These are phyloP conservation scores for Peniophora sp. DNA, from an alignment of 1,284 basidiomycete genomes.

Conservation along the genomic window DNA sequence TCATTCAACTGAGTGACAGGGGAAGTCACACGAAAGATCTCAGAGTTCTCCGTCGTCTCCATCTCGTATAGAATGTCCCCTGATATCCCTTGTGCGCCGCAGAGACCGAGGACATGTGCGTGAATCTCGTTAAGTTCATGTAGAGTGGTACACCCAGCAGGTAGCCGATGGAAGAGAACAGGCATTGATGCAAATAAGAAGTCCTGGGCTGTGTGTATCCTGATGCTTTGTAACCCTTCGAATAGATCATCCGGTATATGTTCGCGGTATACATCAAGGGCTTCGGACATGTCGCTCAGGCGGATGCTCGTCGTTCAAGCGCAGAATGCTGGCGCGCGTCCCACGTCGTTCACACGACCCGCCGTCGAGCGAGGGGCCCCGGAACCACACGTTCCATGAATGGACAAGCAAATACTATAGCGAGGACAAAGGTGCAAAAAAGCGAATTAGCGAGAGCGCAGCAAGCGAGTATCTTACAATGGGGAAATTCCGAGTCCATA, in stretches of 20 bases:
- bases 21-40: slow-evolving; percentile 11
- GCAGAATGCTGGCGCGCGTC: too few species aligned
- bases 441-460: not conserved
- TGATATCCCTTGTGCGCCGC: slow-evolving; percentile 33
- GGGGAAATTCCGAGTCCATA: too few species aligned
- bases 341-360: too few species aligned
- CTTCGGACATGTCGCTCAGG: not conserved
- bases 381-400: too few species aligned
- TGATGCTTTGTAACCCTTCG: slow-evolving; percentile 26
- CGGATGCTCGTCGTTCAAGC: too few species aligned
- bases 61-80: slow-evolving; percentile 31
- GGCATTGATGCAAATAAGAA: slow-evolving; percentile 43
- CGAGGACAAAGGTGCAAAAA: not conserved
- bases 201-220: slow-evolving; percentile 50
- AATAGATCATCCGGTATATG: slow-evolving; percentile 22
- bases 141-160: slow-evolving; percentile 37
- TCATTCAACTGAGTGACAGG: slow-evolving; percentile 28
- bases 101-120: slow-evolving; percentile 27
- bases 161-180: slow-evolving; percentile 42
- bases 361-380: too few species aligned
- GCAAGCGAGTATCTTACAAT: not conserved
- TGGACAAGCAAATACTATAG: slow-evolving; percentile 2
- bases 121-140: slow-evolving; percentile 31
- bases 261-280: slow-evolving; percentile 5
- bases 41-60: slow-evolving; percentile 15